Evolutionary conservation across 352 stramenopile species (phyloP).

Genomic region (Phytophthora fragariae): DNA sequence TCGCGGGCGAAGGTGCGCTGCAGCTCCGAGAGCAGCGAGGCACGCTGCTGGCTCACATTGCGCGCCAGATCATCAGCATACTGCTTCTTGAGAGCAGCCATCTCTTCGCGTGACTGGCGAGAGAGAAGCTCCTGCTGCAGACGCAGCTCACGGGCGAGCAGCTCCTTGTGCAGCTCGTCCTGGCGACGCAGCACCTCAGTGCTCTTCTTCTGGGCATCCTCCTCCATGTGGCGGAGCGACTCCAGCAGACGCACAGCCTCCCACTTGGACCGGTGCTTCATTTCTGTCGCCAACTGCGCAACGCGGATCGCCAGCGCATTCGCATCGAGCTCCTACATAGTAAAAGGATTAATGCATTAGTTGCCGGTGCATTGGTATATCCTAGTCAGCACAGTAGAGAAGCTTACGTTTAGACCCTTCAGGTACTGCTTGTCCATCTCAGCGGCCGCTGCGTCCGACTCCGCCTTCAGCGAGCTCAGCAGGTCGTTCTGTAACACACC

Average conservation of each 20-base stretch:
- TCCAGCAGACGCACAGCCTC: conserved; percentile 80
- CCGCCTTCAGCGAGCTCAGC: conserved; percentile 64
- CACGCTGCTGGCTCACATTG: conserved; percentile 69
- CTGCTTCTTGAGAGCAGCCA: conserved; percentile 68
- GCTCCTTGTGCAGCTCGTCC: conserved; percentile 77
- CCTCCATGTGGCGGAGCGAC: conserved; percentile 79
- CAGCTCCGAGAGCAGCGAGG: conserved; percentile 61
- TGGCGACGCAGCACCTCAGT: conserved; percentile 67
- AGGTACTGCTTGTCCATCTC: conserved; percentile 85
- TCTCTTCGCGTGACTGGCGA: conserved; percentile 68
- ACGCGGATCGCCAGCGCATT: conserved; percentile 80
- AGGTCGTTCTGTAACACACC: conserved; percentile 58
- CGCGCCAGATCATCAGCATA: conserved; percentile 65
- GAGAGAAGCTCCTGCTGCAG: conserved; percentile 76
- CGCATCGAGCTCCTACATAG: conserved; percentile 64
- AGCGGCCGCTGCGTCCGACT: conserved; percentile 58
- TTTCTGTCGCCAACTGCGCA: conserved; percentile 81
- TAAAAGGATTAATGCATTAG: neutral
- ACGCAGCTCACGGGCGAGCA: conserved; percentile 77
- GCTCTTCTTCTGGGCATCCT: conserved; percentile 81
- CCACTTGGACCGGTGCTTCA: conserved; percentile 91
- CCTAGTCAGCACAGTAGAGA: neutral
- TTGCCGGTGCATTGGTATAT: conserved; percentile 4
- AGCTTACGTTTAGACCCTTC: conserved; percentile 65
- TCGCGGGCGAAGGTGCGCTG: conserved; percentile 67